A percentile compares a stretch with the other conserved stretches of the same genome.
Evolutionary conservation across 2,329 filamentous ascomycete genomes (phyloP).

Genomic region (Cladophialophora psammophila): DNA sequence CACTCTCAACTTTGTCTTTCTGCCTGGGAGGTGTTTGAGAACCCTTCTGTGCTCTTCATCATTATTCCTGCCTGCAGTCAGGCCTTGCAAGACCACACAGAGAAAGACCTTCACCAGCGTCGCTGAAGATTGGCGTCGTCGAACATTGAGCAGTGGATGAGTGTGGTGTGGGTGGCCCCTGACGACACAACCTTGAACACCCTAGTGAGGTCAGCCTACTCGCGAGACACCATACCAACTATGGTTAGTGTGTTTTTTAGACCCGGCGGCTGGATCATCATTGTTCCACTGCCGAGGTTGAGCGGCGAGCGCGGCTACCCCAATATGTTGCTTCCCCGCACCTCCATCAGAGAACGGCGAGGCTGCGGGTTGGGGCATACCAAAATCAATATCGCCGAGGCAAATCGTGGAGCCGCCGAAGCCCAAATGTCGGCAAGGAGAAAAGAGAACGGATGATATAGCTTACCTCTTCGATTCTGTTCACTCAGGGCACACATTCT

Average conservation of each 20-base stretch:
- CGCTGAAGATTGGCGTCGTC: constrained; percentile 7
- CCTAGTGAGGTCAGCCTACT: constrained; percentile 2
- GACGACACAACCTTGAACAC: not conserved
- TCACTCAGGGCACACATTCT: not conserved
- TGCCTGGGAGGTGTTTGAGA: not conserved
- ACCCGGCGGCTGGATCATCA: constrained; percentile 1
- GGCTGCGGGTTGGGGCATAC: not conserved
- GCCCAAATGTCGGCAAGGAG: constrained; percentile 4
- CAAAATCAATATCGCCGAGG: constrained; percentile 4
- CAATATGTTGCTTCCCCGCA: constrained; percentile 7
- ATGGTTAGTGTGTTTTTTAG: not conserved
- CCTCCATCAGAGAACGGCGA: not conserved
- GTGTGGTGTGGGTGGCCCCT: not conserved
- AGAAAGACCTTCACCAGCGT: not conserved
- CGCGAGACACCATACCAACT: not conserved
- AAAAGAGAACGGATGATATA: not conserved
- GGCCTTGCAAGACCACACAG: not conserved
- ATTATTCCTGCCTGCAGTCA: not conserved
- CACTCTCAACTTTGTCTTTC: not conserved
- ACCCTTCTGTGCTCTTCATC: not conserved
- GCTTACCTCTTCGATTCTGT: not conserved
- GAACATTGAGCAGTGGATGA: constrained; percentile 13
- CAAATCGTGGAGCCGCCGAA: not conserved
- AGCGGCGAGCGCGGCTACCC: not conserved
- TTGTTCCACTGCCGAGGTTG: not conserved